These are phyloP conservation scores for Cicer pinnatifidum DNA, from an alignment of 306 rosid species.

Conservation along the genomic window DNA sequence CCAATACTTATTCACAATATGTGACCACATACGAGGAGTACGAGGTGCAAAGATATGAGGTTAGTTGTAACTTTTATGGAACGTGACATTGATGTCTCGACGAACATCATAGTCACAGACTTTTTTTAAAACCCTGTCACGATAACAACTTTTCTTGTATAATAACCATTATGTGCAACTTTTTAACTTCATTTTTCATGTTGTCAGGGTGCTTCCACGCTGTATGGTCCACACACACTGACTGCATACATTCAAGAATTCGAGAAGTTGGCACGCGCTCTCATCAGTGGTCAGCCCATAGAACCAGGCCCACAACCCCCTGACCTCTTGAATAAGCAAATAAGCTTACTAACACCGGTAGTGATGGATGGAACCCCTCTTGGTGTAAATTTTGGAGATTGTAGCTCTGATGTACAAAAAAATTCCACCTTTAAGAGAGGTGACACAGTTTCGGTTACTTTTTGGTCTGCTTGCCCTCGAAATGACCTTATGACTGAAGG, in stretches of 20 bases:
- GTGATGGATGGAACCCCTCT: conserved; percentile 69
- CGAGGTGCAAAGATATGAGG: conserved; percentile 92
- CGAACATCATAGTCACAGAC: background rate
- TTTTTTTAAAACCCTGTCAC: background rate
- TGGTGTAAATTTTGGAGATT: conserved; percentile 73
- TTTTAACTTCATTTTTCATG: conserved; percentile 30
- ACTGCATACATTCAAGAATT: conserved; percentile 92
- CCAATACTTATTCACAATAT: conserved; percentile 92
- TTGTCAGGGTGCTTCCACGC: conserved; percentile 85
- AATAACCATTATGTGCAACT: background rate
- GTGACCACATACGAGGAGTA: conserved; percentile 90
- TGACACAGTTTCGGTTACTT: conserved; percentile 60
- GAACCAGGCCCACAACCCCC: conserved; percentile 88
- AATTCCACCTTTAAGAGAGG: conserved; percentile 78
- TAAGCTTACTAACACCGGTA: conserved; percentile 83
- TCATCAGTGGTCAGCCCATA: conserved; percentile 52
- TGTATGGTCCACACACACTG: conserved; percentile 94
- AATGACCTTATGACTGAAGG: conserved; percentile 96
- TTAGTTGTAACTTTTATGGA: conserved; percentile 48
- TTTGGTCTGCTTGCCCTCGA: conserved; percentile 94
- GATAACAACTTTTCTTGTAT: conserved; percentile 21
- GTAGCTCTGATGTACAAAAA: conserved; percentile 64
- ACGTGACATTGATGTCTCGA: conserved; percentile 13
- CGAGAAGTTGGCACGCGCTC: conserved; percentile 77
- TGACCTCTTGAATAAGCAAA: conserved; percentile 73